Percentiles rank a stretch among this genome's conserved stretches.
Evolutionary conservation across 257 asterid genomes (phyloP).

Genomic region (Cordia subcordata): DNA sequence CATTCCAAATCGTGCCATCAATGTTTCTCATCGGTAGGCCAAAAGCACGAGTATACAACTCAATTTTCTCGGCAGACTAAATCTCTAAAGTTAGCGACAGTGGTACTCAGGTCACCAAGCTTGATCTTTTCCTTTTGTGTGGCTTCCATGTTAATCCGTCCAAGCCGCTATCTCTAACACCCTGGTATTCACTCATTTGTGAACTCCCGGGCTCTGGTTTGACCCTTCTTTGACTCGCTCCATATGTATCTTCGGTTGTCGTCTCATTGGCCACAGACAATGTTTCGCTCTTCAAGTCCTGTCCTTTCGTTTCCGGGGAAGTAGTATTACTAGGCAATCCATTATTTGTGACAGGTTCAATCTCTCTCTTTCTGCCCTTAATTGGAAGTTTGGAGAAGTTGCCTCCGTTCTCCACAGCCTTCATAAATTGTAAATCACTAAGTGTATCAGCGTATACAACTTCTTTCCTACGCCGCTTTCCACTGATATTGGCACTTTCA

Average conservation of each 20-base stretch:
- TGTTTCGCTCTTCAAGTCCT: conserved; percentile 35
- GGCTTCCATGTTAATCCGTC: conserved; percentile 72
- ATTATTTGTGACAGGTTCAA: conserved; percentile 17
- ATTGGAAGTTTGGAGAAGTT: conserved; percentile 35
- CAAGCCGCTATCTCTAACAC: conserved; percentile 29
- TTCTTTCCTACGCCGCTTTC: conserved; percentile 84
- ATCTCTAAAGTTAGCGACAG: too few relatives aligned
- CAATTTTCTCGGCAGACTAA: too few relatives aligned
- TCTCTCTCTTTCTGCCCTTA: conserved; percentile 45
- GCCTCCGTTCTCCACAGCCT: conserved; percentile 66
- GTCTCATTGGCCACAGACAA: conserved; percentile 43
- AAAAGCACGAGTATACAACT: too few relatives aligned
- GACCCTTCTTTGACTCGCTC: conserved; percentile 33
- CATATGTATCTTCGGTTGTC: conserved; percentile 43
- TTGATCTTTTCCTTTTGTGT: conserved; percentile 77
- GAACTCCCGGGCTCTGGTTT: conserved; percentile 51
- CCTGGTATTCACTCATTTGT: conserved; percentile 29
- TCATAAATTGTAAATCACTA: conserved; percentile 62
- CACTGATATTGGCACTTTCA: conserved; percentile 53
- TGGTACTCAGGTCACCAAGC: conserved; percentile 35
- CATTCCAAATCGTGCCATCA: too few relatives aligned
- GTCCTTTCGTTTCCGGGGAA: conserved; percentile 32
- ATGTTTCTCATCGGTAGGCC: too few relatives aligned
- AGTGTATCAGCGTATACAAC: conserved; percentile 65
- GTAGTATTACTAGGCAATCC: conserved; percentile 26